Conservation (phyloP, 108 stramenopile genomes). For the Asterionellopsis glacialis region DNA sequence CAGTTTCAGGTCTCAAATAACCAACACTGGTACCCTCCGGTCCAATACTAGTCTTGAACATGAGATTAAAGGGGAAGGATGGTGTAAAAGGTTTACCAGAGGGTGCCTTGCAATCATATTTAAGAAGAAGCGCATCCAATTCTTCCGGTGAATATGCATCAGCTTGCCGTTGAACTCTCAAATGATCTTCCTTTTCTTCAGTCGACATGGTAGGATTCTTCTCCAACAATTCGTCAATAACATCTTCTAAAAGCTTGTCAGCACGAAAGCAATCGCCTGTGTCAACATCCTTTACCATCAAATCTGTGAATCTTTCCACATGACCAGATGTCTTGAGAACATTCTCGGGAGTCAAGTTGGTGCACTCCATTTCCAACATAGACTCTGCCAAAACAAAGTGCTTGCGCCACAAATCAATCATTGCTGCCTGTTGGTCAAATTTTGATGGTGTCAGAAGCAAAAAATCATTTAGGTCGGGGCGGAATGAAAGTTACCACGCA, state of each 20-base stretch:
- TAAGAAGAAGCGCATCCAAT: constrained; percentile 80
- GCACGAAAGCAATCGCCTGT: constrained; percentile 95
- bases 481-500: neutral
- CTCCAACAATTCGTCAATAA: constrained; percentile 92
- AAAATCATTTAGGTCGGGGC: neutral
- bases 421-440: constrained; percentile 65
- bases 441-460: neutral
- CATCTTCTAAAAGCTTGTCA: constrained; percentile 98
- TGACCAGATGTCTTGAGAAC: constrained; percentile 98
- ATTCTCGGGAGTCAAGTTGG: constrained; percentile 92
- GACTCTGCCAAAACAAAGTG: constrained; percentile 96
- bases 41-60: constrained; percentile 99
- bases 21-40: constrained; percentile 96
- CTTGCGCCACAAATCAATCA: constrained; percentile 93
- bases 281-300: constrained; percentile 94
- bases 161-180: constrained; percentile 91
- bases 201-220: constrained; percentile 76
- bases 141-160: constrained; percentile 96
- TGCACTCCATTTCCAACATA: constrained; percentile 99
- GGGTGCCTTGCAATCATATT: constrained; percentile 85
- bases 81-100: constrained; percentile 86
- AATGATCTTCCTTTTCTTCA: constrained; percentile 85
- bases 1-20: constrained; percentile 99
- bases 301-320: constrained; percentile 99
- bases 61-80: constrained; percentile 99